Base-by-base conservation (phyloP, 2,329 filamentous ascomycete genomes). In the Samsoniella hepiali region DNA sequence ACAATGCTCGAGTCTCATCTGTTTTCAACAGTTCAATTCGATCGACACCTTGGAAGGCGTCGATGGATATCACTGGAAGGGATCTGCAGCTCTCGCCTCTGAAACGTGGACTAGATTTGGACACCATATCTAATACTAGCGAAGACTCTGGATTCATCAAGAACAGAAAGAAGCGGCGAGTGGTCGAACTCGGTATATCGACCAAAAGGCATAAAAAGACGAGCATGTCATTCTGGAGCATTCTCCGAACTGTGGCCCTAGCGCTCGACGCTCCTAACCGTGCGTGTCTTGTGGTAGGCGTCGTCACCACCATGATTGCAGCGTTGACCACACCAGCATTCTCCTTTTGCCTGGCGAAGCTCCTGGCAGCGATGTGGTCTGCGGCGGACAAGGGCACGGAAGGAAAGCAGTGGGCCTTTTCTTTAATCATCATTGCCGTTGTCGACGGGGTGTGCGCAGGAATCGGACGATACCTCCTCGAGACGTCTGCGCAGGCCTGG, bases 401-500 rank as follows among this genome's bases (percentile, higher is more conserved):
- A 9, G 84, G 88, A 0, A 78, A 83, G 44, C 82, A 76, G 62
- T 97, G 91, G 84, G 88, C 91, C 0, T 74, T 93, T 15, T 79
- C 81, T 1, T 86, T 97, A 5, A 76, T 94, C 0, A 83, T 80
- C 0, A 81, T 97, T 5, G 88, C 91, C 0, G 68, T 87, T 13
- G 71, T 82, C 0, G 91, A 96, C 67, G 89, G 87, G 0, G 50
- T 85, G 1, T 81, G 87, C 15, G 86, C 83, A 0, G 94, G 88
- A 47, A 72, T 82, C 0, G 86, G 88, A 64, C 87, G 90, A 44
- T 93, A 89, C 71, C 76, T 91, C 9, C 81, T 96, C 6, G 92
- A 96, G 67, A 77, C 80, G 32, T 85, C 82, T 13, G 91, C 86
- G 1, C 90, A 96, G 70, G 73, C 82, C 1, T 98, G 94, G 94